Base-by-base conservation (phyloP, 1,139 yeast species). In the Meyerozyma sp. region DNA sequence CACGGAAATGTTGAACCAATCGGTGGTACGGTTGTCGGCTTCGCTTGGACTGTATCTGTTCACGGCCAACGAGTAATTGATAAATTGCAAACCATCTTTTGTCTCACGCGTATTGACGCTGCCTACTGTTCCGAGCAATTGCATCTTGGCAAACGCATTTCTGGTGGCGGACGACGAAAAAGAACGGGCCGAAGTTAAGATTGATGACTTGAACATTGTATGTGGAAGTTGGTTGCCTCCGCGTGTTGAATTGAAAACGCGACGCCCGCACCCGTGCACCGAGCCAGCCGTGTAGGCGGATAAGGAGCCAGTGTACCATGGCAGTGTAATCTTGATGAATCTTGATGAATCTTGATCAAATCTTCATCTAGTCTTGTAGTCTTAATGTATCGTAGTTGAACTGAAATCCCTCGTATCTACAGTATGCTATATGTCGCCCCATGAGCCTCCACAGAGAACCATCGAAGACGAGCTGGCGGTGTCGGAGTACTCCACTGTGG, bases 11-110 rank as follows among this genome's bases (percentile, higher is more conserved):
- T 66, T 70, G 59, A 56, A 71, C 77, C 77, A 73, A 48, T 70
- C 73, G 42, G 75, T 64, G 42, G 61, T 50, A 46, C 50, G 54
- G 40, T 55, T 59, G 44, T 62, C 64, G 32, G 59, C 67, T 34
- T 61, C 65, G 40, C 53, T 58, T 11, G 69, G 68, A 29, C 57
- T 55, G 56, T 51, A 69, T 56, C 64, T 63, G 60, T 68, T 64
- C 30, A 73, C 77, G 10, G 77, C 78, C 48, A 73, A 66, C 13
- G 74, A 64, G 57, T 73, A 73, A 45, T 59, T 63, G 55, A 70
- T 59, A 55, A 63, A 72, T 46, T 66, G 69, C 38, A 50, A 52
- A 32, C 74, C 75, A 44, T 62, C 65, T 44, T 59, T 63, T 48
- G 73, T 63, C 59, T 71, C 76, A 51, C 61, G 67, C 47, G 61